phyloP scores from a whole-genome alignment of 2,329 filamentous ascomycete species.

The Colletotrichum tofieldiae region DNA sequence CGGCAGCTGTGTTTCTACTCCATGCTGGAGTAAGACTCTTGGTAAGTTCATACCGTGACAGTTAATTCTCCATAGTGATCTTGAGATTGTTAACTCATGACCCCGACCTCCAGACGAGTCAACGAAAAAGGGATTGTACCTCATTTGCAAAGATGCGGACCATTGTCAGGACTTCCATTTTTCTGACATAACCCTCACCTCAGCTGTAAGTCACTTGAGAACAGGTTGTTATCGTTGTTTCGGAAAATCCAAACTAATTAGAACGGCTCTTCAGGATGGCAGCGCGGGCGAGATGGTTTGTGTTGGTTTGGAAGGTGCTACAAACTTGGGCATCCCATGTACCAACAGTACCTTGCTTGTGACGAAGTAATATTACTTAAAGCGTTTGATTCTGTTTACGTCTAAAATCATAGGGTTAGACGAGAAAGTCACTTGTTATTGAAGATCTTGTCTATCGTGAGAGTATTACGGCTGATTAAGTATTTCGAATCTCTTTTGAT shows the following conservation, averaged over 20 bases:
- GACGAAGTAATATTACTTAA: too few relatives aligned
- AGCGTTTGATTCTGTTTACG: too few relatives aligned
- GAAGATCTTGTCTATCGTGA: too few relatives aligned
- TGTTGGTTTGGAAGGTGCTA: constrained; percentile 19
- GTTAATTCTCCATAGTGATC: neutral
- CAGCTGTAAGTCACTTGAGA: constrained; percentile 14
- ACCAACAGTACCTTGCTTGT: constrained; percentile 22
- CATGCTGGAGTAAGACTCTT: constrained; percentile 30
- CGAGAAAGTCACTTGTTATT: too few relatives aligned
- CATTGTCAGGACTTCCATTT: constrained; percentile 34
- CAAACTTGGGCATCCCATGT: constrained; percentile 25
- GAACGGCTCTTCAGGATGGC: constrained; percentile 3
- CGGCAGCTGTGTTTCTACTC: constrained; percentile 19
- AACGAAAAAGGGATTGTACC: constrained; percentile 24
- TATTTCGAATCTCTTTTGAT: too few relatives aligned
- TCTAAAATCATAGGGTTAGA: too few relatives aligned
- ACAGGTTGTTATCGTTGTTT: neutral
- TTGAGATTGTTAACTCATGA: neutral
- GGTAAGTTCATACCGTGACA: neutral
- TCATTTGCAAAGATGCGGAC: constrained; percentile 31
- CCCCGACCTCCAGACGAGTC: neutral
- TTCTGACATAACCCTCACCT: constrained; percentile 15
- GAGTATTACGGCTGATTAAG: too few relatives aligned
- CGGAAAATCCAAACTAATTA: neutral
- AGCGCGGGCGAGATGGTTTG: constrained; percentile 27